These are phyloP conservation scores for Penicillium cinerascens DNA, from an alignment of 495 filamentous ascomycete species.

Conservation along the genomic window DNA sequence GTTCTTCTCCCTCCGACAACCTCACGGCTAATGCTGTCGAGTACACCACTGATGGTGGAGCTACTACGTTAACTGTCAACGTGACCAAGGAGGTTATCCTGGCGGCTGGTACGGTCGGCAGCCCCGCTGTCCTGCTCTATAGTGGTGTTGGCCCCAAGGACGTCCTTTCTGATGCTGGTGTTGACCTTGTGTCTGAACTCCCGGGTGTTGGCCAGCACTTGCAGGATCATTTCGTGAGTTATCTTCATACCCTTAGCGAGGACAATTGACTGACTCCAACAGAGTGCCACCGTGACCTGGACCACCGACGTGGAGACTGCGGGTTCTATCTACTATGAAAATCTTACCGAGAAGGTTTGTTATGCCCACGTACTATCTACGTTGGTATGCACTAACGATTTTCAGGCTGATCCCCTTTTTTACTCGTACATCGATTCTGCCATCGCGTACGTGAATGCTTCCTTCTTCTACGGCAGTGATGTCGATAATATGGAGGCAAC, in stretches of 20 bases:
- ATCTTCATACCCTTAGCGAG: not conserved
- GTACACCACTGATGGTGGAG: conserved; percentile 27
- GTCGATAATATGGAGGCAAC: conserved; percentile 11
- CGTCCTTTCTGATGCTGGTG: conserved; percentile 33
- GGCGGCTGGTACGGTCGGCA: conserved; percentile 51
- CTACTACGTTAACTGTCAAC: conserved; percentile 26
- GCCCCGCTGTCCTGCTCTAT: conserved; percentile 52
- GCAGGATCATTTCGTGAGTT: conserved; percentile 44
- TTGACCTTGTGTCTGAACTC: conserved; percentile 41
- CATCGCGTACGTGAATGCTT: conserved; percentile 32
- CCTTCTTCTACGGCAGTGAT: conserved; percentile 17
- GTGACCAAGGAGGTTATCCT: conserved; percentile 55
- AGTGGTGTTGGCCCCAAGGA: conserved; percentile 44
- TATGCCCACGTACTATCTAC: not conserved
- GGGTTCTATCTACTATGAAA: conserved; percentile 28
- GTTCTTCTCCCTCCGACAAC: conserved; percentile 17
- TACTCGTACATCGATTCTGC: conserved; percentile 33
- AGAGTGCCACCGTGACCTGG: conserved; percentile 33
- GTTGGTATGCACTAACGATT: conserved; percentile 4
- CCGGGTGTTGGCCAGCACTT: conserved; percentile 50
- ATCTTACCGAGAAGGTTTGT: conserved; percentile 24
- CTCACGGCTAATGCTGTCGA: conserved; percentile 29
- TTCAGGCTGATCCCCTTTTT: conserved; percentile 24
- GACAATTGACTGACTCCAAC: conserved; percentile 2
- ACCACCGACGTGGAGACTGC: conserved; percentile 24